Base-by-base conservation (phyloP, 441 rosid genomes). In the Pelargonium cotyledonis region DNA sequence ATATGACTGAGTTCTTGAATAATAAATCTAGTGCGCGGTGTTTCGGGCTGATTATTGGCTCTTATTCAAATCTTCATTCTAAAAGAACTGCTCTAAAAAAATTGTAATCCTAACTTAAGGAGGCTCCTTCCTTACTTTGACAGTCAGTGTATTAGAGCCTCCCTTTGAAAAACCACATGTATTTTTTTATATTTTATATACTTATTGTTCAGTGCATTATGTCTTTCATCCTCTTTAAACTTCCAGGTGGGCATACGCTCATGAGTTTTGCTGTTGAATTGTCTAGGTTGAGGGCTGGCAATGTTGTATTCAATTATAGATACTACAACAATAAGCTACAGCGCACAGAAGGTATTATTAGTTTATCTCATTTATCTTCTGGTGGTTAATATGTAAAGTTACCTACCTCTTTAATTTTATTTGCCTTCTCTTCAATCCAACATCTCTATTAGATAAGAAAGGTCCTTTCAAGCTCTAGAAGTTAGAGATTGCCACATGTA, bases 281-380 rank as follows among this genome's bases (percentile, higher is more conserved):
- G 70, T 77, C 68, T 80, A 95, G 99, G 92, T 85, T 95, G 86
- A 86, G 97, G 77, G 86, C 89, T 63, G 88, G 97, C 72, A 95
- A 95, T 81, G 99, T 95, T 62, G 86, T 92, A 69, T 95, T 92
- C 83, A 90, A 87, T 82, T 95, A 95, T 79, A 85, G 88, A 72
- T 95, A 95, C 76, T 89, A 87, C 82, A 85, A 91, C 84, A 92
- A 95, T 79, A 85, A 88, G 80, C 78, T 92, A 76, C 97, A 86
- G 73, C 87, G 88, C 77, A 90, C 95, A 65, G 98, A 95, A 95
- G 98, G 99, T 95, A 88, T 73, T 53, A 43, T 72, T 65, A 55
- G 67, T 57, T 68, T 66, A 60, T 44, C 67, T 62, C 75, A 8
- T 38, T 2, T 46, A 0, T 40, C 41, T 35, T 61, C 41, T 14